Base-by-base conservation (phyloP, 257 asterid genomes). In the Solanum infundibuliforme region DNA sequence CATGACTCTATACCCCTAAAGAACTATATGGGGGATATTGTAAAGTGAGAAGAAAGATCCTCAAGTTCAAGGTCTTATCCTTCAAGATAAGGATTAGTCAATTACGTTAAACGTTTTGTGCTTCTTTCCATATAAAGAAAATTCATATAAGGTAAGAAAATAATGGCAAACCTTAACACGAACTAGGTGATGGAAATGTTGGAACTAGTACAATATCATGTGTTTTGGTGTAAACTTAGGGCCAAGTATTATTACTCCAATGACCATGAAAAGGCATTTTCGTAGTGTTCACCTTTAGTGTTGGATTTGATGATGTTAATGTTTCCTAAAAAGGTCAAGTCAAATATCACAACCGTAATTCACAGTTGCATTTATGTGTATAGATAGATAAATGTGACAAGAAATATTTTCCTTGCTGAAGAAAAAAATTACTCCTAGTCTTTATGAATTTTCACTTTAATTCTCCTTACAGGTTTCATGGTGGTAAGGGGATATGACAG, bases 401-500 rank as follows among this genome's bases (percentile, higher is more conserved):
- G 20, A 48, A 72, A 36, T 38, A n/a, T 9, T 21, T 32, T 27
- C 6, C 36, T 88, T 86, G 13, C 46, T 6, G 9, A 76, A 31
- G 31, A 60, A 5, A 39, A 25, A 87, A 55, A 31, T 18, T 52
- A 52, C 23, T 52, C 60, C 21, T 23, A 4, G 18, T 46, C 39
- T 48, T 82, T 18, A 20, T 48, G 69, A 18, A 27, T 31, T 3
- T 20, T 52, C 23, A 29, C 43, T 31, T 41, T 43, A n/a, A 66
- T 83, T 83, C 46, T 76, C 31, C 8, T 77, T 46, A 8, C 36
- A 89, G 91, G 86, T 10, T 89, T 21, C 69, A 32, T 73, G 16
- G 76, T 86, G 14, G 75, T 69, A 65, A 89, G 88, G 36, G 89
- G 86, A 60, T 87, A 87, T n/a, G 62, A 89, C 71, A 87, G 87